These are phyloP conservation scores for Trichoderma endophyticum DNA, from an alignment of 2,329 filamentous ascomycete genomes.

Conservation along the genomic window DNA sequence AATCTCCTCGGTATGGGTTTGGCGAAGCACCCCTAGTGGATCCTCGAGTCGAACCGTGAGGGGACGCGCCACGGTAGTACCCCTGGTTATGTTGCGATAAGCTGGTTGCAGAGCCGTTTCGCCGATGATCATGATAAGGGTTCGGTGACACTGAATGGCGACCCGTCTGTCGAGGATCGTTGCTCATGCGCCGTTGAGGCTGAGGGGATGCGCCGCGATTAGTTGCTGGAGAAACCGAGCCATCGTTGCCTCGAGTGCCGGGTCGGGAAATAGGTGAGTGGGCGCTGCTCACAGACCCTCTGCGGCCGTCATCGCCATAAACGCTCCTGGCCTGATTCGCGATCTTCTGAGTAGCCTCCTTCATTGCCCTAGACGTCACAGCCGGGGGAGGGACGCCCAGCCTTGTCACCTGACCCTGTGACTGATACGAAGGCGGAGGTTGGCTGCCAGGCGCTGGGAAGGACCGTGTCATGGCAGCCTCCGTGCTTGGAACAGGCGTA, in stretches of 20 bases:
- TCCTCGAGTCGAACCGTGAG: conserved; percentile 45
- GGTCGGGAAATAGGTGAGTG: conserved; percentile 50
- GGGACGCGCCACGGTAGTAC: conserved; percentile 52
- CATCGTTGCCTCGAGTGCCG: conserved; percentile 56
- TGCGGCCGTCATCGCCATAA: conserved; percentile 52
- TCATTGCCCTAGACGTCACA: conserved; percentile 91
- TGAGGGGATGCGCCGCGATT: conserved; percentile 62
- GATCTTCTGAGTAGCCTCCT: conserved; percentile 88
- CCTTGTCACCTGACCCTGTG: conserved; percentile 61
- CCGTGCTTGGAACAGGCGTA: conserved; percentile 65
- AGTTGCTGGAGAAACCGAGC: conserved; percentile 66
- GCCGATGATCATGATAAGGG: conserved; percentile 47
- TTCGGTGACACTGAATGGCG: conserved; percentile 60
- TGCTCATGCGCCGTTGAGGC: conserved; percentile 50
- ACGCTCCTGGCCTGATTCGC: conserved; percentile 78
- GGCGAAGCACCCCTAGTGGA: conserved; percentile 48
- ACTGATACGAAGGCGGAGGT: conserved; percentile 84
- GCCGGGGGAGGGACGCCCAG: conserved; percentile 88
- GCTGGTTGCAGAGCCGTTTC: conserved; percentile 38
- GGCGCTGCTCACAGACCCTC: conserved; percentile 25
- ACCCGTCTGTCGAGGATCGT: conserved; percentile 42
- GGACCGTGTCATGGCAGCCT: conserved; percentile 41
- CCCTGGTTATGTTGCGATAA: conserved; percentile 45
- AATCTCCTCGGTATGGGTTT: conserved; percentile 43
- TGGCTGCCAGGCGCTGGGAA: conserved; percentile 57